Percentiles rank a stretch among this genome's conserved stretches.
Conservation (phyloP, 2,329 filamentous ascomycete genomes). For the Pseudogymnoascus sp. region DNA sequence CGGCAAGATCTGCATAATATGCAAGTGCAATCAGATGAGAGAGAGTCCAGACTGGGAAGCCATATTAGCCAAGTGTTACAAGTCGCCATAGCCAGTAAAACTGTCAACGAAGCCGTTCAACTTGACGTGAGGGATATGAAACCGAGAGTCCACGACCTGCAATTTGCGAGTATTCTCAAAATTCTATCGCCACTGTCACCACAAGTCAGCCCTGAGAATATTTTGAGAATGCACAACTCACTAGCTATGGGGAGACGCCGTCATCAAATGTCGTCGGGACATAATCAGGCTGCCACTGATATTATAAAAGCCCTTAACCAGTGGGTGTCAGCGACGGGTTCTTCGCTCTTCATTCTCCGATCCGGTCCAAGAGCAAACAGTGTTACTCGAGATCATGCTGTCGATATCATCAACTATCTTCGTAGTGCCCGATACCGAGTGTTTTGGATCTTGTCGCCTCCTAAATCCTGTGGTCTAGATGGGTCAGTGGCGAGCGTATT, state of each 20-base stretch:
- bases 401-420: background rate
- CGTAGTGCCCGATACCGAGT: slow-evolving; percentile 2
- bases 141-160: background rate
- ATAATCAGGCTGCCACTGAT: background rate
- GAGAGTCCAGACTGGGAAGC: background rate
- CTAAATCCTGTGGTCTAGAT: background rate
- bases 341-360: slow-evolving; percentile 9
- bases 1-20: slow-evolving; percentile 9
- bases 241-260: background rate
- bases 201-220: background rate
- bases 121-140: background rate
- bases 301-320: background rate
- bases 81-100: slow-evolving; percentile 13
- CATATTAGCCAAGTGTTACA: background rate
- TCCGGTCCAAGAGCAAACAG: slow-evolving; percentile 7
- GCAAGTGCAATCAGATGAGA: slow-evolving; percentile 5
- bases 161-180: background rate
- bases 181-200: background rate
- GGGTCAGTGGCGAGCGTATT: background rate
- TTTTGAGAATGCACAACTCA: background rate
- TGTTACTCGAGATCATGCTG: background rate
- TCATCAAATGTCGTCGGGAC: background rate
- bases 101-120: slow-evolving; percentile 10
- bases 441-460: slow-evolving; percentile 7
- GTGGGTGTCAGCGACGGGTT: slow-evolving; percentile 10